Percentiles rank a stretch among this genome's conserved stretches.
Evolutionary conservation across 225 moss, liverwort and hornwort species (phyloP).

Genomic region (Sphagnum contortum): DNA sequence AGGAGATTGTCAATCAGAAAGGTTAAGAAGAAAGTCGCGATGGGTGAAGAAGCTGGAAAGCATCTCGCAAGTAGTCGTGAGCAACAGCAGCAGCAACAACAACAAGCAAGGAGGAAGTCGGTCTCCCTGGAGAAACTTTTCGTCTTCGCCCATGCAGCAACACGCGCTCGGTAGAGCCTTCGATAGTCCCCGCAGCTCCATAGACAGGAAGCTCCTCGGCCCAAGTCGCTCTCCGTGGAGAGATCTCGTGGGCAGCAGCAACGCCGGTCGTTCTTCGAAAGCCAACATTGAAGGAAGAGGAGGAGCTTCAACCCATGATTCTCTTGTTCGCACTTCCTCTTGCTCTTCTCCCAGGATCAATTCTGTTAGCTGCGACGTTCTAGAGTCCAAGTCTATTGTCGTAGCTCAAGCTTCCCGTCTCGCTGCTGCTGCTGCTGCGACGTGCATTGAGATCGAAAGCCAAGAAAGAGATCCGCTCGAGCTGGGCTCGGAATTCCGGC

Average conservation of each 20-base stretch:
- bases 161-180: too few species aligned
- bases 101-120: too few species aligned
- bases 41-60: conserved; percentile 24
- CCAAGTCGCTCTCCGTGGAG: conserved; percentile 11
- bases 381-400: too few species aligned
- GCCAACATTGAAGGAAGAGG: conserved; percentile 3
- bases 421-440: too few species aligned
- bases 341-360: too few species aligned
- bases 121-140: too few species aligned
- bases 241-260: conserved; percentile 7
- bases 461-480: too few species aligned
- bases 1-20: conserved; percentile 8
- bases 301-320: conserved; percentile 11
- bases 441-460: too few species aligned
- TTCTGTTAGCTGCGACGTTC: too few species aligned
- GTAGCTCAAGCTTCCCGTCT: too few species aligned
- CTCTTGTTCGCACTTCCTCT: neutral
- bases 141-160: too few species aligned
- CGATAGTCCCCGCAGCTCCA: conserved; percentile 16
- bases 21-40: conserved; percentile 16
- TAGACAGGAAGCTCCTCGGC: conserved; percentile 17
- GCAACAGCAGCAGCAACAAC: neutral
- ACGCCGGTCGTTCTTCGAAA: conserved; percentile 5
- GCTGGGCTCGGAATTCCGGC: too few species aligned
- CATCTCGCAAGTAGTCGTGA: neutral